phyloP scores from a whole-genome alignment of 805 yeast genomes.

The Schwanniomyces sp. region DNA sequence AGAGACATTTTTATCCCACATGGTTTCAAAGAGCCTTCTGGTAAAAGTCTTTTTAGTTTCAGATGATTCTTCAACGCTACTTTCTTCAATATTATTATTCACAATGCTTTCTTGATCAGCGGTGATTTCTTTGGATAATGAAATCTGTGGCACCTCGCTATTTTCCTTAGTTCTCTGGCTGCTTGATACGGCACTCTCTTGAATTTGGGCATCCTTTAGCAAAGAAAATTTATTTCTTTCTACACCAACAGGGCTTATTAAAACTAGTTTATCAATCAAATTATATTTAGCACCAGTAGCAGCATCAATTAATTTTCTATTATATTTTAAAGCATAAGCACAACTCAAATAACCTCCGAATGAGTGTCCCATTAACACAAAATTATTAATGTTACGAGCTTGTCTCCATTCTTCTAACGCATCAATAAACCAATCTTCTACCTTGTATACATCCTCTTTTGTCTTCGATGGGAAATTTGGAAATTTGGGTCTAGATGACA shows the following conservation, averaged over 20 bases:
- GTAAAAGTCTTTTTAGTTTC: slow-evolving; percentile 12
- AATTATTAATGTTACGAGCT: slow-evolving; percentile 31
- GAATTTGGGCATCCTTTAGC: slow-evolving; percentile 15
- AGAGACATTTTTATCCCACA: slow-evolving; percentile 57
- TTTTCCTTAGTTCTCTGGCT: slow-evolving; percentile 14
- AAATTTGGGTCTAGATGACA: slow-evolving; percentile 57
- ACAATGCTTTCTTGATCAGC: slow-evolving; percentile 27
- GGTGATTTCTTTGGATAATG: slow-evolving; percentile 14
- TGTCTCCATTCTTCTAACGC: slow-evolving; percentile 43
- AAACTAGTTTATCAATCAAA: slow-evolving; percentile 36
- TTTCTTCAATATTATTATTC: slow-evolving; percentile 5
- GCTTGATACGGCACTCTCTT: slow-evolving; percentile 9
- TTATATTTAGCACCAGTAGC: slow-evolving; percentile 16
- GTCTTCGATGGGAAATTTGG: slow-evolving; percentile 31
- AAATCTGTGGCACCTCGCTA: slow-evolving; percentile 10
- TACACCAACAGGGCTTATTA: slow-evolving; percentile 45
- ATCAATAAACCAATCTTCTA: slow-evolving; percentile 46
- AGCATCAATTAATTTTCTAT: slow-evolving; percentile 18
- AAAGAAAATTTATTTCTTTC: slow-evolving; percentile 35
- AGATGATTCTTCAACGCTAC: not conserved
- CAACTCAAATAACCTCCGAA: slow-evolving; percentile 46
- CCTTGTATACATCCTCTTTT: slow-evolving; percentile 32
- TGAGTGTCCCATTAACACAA: slow-evolving; percentile 43
- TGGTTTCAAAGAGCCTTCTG: slow-evolving; percentile 28
- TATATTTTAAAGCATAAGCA: slow-evolving; percentile 43